Evolutionary conservation across 768 basidiomycete species (phyloP), one percentile per base, ranked within the genome.

Genomic region (Phylloporus sp.): DNA sequence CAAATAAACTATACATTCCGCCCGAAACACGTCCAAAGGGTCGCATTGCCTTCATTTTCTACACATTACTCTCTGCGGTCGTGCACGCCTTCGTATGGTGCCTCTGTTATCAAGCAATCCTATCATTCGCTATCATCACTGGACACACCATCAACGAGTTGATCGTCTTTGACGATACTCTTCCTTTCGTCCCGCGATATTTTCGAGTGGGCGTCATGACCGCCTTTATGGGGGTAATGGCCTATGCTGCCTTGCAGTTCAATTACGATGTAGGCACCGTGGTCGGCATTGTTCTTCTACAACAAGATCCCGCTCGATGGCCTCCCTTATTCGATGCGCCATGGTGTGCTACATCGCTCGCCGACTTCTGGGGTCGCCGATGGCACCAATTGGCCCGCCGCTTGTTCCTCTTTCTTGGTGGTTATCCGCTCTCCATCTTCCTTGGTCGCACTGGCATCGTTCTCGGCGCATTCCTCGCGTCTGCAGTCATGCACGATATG

Each of bases 71-170:
- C 15, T 73, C 71, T 20, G 58, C 71, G 23, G 29, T 76, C 28
- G 23, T 53, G 16, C 68, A 77, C 53, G 32, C 76, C 20, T 42
- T 79, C 10, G 22, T 72, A 11, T 72, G 78, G 45, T 79, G 85
- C 57, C 47, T 65, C 20, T 24, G 80, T 4, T 79, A 80, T 51
- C 72, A 73, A 54, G 49, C 65, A 27, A 66, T 80, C 20, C 78
- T 85, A 55, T 70, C 70, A 18, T 73, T 80, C 42, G 64, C 66
- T 4, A 72, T 72, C 4, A 72, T 72, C 10, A 55, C 34, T 49
- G 1, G 66, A 63, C 22, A 49, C n/a, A 22, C 34, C 9, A 35
- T 51, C 1, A 23, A 24, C 36, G 69, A 62, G 20, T 54, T 38
- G 0, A 47, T 65, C 26, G 70, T 77, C 22, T 69, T 70, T 48